Conservation (phyloP, 805 yeast species). For the Torulaspora gathmanii region DNA sequence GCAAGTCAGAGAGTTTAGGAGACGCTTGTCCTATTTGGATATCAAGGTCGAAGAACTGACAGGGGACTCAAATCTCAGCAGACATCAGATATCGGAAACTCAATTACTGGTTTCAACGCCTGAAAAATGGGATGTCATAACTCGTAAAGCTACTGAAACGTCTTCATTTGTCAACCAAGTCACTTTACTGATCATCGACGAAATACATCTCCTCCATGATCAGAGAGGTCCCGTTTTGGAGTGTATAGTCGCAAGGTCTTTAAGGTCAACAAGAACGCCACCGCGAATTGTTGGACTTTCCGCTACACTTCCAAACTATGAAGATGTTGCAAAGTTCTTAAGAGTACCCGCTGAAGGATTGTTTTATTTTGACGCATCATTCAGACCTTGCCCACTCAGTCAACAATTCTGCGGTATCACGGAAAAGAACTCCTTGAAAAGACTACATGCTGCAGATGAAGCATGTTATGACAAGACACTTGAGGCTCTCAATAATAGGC, state of each 20-base stretch:
- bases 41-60: slow-evolving; percentile 79
- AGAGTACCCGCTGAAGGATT: slow-evolving; percentile 60
- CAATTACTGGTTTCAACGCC: slow-evolving; percentile 91
- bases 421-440: slow-evolving; percentile 73
- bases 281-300: slow-evolving; percentile 81
- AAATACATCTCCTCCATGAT: slow-evolving; percentile 87
- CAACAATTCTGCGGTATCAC: slow-evolving; percentile 87
- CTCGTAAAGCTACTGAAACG: slow-evolving; percentile 70
- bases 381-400: slow-evolving; percentile 86
- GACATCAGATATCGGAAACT: slow-evolving; percentile 68
- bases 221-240: slow-evolving; percentile 94
- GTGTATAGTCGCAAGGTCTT: slow-evolving; percentile 72
- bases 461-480: slow-evolving; percentile 79
- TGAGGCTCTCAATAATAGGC: slow-evolving; percentile 56
- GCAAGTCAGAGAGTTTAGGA: slow-evolving; percentile 79
- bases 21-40: slow-evolving; percentile 61
- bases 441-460: slow-evolving; percentile 77
- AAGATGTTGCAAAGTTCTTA: slow-evolving; percentile 79
- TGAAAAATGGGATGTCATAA: slow-evolving; percentile 95
- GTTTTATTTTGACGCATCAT: slow-evolving; percentile 77
- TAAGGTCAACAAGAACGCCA: slow-evolving; percentile 39
- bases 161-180: slow-evolving; percentile 60
- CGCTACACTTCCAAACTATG: slow-evolving; percentile 86
- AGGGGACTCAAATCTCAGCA: slow-evolving; percentile 79
- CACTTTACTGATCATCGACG: slow-evolving; percentile 76